Evolutionary conservation across 768 basidiomycete genomes (phyloP).

Genomic region (Lyophyllum atratum): DNA sequence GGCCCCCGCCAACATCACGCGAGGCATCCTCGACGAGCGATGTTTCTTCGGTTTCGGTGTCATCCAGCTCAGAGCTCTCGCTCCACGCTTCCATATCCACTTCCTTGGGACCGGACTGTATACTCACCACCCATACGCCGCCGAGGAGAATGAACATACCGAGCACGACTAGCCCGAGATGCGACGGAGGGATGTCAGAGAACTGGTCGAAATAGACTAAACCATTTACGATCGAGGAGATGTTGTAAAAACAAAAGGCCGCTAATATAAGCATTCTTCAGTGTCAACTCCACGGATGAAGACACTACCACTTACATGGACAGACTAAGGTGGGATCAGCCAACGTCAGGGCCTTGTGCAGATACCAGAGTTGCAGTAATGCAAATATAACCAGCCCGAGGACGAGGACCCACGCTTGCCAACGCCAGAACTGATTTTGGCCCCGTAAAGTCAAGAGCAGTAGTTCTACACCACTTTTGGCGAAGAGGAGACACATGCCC

Average conservation of each 20-base stretch:
- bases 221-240: slow-evolving; percentile 89
- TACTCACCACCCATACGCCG: slow-evolving; percentile 90
- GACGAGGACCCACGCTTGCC: slow-evolving; percentile 83
- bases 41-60: slow-evolving; percentile 32
- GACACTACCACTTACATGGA: slow-evolving; percentile 57
- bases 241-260: slow-evolving; percentile 94
- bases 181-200: slow-evolving; percentile 62
- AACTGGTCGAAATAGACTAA: slow-evolving; percentile 91
- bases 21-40: slow-evolving; percentile 24
- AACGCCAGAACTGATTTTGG: slow-evolving; percentile 80
- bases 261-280: slow-evolving; percentile 41
- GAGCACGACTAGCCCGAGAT: slow-evolving; percentile 73
- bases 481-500: slow-evolving; percentile 91
- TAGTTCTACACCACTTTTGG: slow-evolving; percentile 91
- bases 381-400: slow-evolving; percentile 73
- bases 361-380: slow-evolving; percentile 81
- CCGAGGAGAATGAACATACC: slow-evolving; percentile 79
- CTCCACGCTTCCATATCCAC: slow-evolving; percentile 50
- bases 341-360: slow-evolving; percentile 76
- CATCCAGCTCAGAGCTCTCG: slow-evolving; percentile 38
- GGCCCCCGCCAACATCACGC: neutral
- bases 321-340: slow-evolving; percentile 87
- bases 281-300: slow-evolving; percentile 6
- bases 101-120: slow-evolving; percentile 61
- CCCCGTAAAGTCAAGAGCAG: slow-evolving; percentile 76